Evolutionary conservation across 1,139 yeast genomes (phyloP).

Genomic region (Blastobotrys petasosporus): DNA sequence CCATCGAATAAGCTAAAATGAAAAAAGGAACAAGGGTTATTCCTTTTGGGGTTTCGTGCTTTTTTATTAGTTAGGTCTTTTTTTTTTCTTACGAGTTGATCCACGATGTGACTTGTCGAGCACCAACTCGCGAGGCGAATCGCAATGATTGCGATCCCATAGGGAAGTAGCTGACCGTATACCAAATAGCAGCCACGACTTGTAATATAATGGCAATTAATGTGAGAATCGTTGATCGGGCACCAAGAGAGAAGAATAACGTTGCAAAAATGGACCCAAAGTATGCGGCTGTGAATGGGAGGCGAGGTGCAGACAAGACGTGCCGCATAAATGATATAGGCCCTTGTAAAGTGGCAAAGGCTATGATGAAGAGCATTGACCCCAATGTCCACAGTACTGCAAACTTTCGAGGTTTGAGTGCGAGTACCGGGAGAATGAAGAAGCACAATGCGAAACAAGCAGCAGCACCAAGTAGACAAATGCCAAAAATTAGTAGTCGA

Average conservation of each 20-base stretch:
- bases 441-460: slow-evolving; percentile 80
- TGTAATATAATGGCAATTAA: slow-evolving; percentile 71
- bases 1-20: slow-evolving; percentile 4
- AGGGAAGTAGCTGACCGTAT: slow-evolving; percentile 89
- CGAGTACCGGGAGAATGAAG: slow-evolving; percentile 80
- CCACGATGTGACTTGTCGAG: slow-evolving; percentile 57
- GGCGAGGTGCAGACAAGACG: slow-evolving; percentile 64
- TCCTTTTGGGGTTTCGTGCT: no score
- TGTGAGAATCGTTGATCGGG: slow-evolving; percentile 67
- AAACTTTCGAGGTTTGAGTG: slow-evolving; percentile 85
- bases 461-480: slow-evolving; percentile 68
- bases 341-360: slow-evolving; percentile 90
- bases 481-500: slow-evolving; percentile 67
- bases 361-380: slow-evolving; percentile 73
- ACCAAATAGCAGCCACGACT: slow-evolving; percentile 78
- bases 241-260: slow-evolving; percentile 49
- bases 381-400: slow-evolving; percentile 87
- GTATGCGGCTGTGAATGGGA: slow-evolving; percentile 75
- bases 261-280: slow-evolving; percentile 69
- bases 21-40: no score
- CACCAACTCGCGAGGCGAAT: slow-evolving; percentile 71
- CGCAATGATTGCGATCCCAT: slow-evolving; percentile 87
- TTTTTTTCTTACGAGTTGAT: slow-evolving; percentile 28
- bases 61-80: not conserved
- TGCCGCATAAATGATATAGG: slow-evolving; percentile 75